Evolutionary conservation across 2,329 filamentous ascomycete genomes (phyloP), one percentile per base, ranked within the genome.

Genomic region (Mycocentrospora acerina): DNA sequence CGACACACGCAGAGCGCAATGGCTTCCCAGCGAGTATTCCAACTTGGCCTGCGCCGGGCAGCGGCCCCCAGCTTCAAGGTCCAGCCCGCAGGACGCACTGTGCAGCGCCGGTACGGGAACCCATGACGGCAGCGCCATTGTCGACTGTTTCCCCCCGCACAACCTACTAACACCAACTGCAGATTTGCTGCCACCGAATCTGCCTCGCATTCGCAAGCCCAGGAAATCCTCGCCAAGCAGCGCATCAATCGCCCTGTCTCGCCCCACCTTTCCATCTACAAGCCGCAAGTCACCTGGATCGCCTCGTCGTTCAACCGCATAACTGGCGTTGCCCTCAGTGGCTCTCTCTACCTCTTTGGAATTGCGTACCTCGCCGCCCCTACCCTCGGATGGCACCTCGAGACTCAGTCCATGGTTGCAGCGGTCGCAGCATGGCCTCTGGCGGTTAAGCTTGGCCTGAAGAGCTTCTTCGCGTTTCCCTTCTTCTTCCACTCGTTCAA

Each of bases 201-300:
- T 62, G 57, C 85, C 58, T 73, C 78, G 45, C 67, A 71, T 36
- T 55, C 68, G 36, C 74, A 84, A 46, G 79, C 71, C 50, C 60
- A 79, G 51, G 65, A 78, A 53, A 81, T 95, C 71, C 88, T 96
- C 64, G 83, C 80, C 60, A 75, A 81, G 62, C 90, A 96, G 76
- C 90, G 90, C 60, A 78, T 85, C 39, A 71, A 78, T 62, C 90
- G 90, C 35, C 90, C 90, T 64, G 78, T 95, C 58, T 79, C 88
- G 30, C 90, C 90, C 38, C 90, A 96, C 67, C 81, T 96, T 48
- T 68, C 73, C 62, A 90, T 94, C 79, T 96, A 96, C 82, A 79
- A 82, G 68, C 80, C 85, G 44, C 82, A 88, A 70, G 86, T 96
- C 72, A 93, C 88, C 57, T 95, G 84, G 85, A 84, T 88, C 69